Evolutionary conservation across 2,329 filamentous ascomycete species (phyloP).

Genomic region (Aspergillus ruber): DNA sequence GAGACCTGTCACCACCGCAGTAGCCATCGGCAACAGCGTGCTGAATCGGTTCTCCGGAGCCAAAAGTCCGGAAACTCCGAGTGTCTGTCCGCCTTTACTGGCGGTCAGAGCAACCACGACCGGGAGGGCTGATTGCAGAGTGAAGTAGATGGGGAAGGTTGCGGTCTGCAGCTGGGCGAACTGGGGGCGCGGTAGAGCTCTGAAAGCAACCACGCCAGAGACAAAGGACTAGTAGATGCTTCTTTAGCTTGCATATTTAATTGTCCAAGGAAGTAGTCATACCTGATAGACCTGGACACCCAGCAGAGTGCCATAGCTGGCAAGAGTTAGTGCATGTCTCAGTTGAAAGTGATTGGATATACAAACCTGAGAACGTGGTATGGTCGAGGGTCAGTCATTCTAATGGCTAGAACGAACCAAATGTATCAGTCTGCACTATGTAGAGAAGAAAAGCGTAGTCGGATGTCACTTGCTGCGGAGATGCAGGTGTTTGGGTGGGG

Average conservation of each 20-base stretch:
- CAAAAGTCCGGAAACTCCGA: constrained; percentile 31
- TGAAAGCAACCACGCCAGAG: constrained; percentile 67
- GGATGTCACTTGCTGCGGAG: constrained; percentile 1
- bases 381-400: constrained; percentile 29
- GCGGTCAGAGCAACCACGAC: constrained; percentile 71
- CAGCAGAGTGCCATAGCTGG: constrained; percentile 78
- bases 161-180: constrained; percentile 75
- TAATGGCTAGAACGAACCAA: constrained; percentile 2
- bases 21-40: constrained; percentile 62
- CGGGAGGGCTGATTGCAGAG: constrained; percentile 70
- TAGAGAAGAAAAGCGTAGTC: background rate
- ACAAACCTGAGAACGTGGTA: constrained; percentile 28
- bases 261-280: constrained; percentile 13
- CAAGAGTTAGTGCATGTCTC: background rate
- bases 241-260: background rate
- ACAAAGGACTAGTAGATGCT: constrained; percentile 59
- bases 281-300: constrained; percentile 84
- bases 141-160: constrained; percentile 78
- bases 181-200: constrained; percentile 66
- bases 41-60: constrained; percentile 51
- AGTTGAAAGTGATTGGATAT: background rate
- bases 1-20: constrained; percentile 64
- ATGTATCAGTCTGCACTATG: background rate
- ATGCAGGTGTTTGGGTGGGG: background rate
- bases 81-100: constrained; percentile 48